These are phyloP conservation scores for Clavariopsis aquatica DNA, from an alignment of 495 filamentous ascomycete species.

Conservation along the genomic window DNA sequence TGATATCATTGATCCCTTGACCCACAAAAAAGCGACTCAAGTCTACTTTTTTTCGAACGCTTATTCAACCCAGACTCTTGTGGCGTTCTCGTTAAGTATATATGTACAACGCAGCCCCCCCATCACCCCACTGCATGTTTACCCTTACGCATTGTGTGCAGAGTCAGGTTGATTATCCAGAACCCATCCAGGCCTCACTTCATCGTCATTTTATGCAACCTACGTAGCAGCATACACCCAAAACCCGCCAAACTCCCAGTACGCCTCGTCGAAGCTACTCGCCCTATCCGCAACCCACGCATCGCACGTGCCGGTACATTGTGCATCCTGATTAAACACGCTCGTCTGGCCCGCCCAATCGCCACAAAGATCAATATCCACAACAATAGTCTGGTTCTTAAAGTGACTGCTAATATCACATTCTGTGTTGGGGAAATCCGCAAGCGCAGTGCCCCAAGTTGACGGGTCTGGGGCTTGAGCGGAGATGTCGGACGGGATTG, in stretches of 20 bases:
- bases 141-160: too few relatives aligned
- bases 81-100: too few relatives aligned
- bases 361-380: slow-evolving; percentile 42
- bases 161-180: too few relatives aligned
- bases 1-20: too few relatives aligned
- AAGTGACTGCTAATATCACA: slow-evolving; percentile 38
- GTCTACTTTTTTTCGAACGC: too few relatives aligned
- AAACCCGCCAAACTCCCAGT: slow-evolving; percentile 55
- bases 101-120: too few relatives aligned
- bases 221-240: slow-evolving; percentile 20
- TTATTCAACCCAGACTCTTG: too few relatives aligned
- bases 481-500: slow-evolving; percentile 33
- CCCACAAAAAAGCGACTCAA: too few relatives aligned
- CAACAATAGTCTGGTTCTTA: slow-evolving; percentile 34
- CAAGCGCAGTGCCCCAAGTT: slow-evolving; percentile 31
- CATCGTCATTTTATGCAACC: neutral
- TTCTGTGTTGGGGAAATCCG: slow-evolving; percentile 40
- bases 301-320: slow-evolving; percentile 35
- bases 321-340: slow-evolving; percentile 30
- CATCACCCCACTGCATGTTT: too few relatives aligned
- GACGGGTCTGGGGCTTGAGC: slow-evolving; percentile 30
- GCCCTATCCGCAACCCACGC: slow-evolving; percentile 40
- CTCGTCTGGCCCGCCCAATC: slow-evolving; percentile 38
- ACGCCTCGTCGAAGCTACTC: slow-evolving; percentile 39
- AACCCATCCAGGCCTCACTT: neutral